Percentiles rank a stretch among this genome's conserved stretches.
Conservation (phyloP, 768 basidiomycete species). For the Calocybe cyanea region DNA sequence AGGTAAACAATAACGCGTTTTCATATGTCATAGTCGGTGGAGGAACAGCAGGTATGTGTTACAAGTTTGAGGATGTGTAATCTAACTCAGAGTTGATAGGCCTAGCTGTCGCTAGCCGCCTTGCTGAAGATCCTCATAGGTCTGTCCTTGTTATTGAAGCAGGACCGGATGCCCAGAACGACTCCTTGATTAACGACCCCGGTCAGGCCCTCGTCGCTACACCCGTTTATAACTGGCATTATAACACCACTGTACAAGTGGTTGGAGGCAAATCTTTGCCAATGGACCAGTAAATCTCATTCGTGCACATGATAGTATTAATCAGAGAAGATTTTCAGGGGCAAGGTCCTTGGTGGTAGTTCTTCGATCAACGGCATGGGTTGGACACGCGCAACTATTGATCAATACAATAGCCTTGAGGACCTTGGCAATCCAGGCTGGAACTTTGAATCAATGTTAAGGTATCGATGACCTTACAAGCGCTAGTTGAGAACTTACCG, state of each 20-base stretch:
- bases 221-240: conserved; percentile 6
- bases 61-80: no score
- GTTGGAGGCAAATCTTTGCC: conserved; percentile 7
- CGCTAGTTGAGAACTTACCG: neutral
- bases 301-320: neutral
- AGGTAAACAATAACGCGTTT: conserved; percentile 8
- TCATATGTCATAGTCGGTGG: conserved; percentile 13
- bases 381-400: conserved; percentile 18
- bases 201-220: conserved; percentile 4
- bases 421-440: conserved; percentile 18
- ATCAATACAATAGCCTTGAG: conserved; percentile 16
- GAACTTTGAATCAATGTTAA: conserved; percentile 14
- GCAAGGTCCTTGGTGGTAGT: conserved; percentile 18
- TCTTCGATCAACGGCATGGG: conserved; percentile 19
- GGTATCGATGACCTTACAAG: neutral
- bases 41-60: conserved; percentile 11
- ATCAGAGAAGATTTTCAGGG: no score
- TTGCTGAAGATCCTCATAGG: conserved; percentile 8
- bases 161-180: conserved; percentile 14
- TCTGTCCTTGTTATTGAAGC: conserved; percentile 13
- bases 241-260: conserved; percentile 12
- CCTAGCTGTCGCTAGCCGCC: conserved; percentile 13
- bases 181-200: conserved; percentile 11
- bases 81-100: conserved; percentile 1
- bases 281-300: conserved; percentile 8